Conservation (phyloP, 1,284 basidiomycete species). For the Waitea zeae region DNA sequence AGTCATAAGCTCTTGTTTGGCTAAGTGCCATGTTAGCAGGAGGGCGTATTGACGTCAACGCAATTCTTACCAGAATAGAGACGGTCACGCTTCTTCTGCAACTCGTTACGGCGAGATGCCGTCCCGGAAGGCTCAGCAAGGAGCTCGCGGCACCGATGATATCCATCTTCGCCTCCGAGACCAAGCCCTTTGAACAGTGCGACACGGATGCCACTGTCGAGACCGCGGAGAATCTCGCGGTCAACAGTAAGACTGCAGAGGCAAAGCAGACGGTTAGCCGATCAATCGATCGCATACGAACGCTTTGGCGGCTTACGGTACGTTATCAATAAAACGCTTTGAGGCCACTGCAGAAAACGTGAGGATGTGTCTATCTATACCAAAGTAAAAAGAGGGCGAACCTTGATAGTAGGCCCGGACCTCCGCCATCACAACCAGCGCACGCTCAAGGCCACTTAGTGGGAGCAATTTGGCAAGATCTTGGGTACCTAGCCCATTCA, state of each 20-base stretch:
- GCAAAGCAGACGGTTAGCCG: no score
- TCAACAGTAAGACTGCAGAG: conserved; percentile 48
- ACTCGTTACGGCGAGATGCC: conserved; percentile 27
- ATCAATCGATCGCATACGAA: conserved; percentile 49
- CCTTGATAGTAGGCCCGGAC: conserved; percentile 62
- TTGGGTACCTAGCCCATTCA: conserved; percentile 19
- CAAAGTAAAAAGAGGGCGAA: conserved; percentile 9
- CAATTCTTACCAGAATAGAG: no score
- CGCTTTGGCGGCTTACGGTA: no score
- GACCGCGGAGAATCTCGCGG: conserved; percentile 31
- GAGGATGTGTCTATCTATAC: neutral
- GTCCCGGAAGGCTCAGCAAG: conserved; percentile 33
- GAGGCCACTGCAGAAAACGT: conserved; percentile 31
- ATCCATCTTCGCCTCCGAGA: conserved; percentile 26
- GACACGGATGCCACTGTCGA: conserved; percentile 23
- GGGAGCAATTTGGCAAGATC: conserved; percentile 37
- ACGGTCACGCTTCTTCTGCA: conserved; percentile 33
- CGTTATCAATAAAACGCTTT: conserved; percentile 46
- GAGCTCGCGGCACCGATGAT: conserved; percentile 29
- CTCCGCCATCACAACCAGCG: conserved; percentile 48
- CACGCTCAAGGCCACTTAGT: conserved; percentile 32
- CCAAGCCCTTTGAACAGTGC: conserved; percentile 26
- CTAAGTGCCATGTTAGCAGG: no score
- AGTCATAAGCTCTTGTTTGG: no score
- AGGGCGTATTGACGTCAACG: no score